Conservation (phyloP, 176 grass and related monocot species). For the Carex parvula region DNA sequence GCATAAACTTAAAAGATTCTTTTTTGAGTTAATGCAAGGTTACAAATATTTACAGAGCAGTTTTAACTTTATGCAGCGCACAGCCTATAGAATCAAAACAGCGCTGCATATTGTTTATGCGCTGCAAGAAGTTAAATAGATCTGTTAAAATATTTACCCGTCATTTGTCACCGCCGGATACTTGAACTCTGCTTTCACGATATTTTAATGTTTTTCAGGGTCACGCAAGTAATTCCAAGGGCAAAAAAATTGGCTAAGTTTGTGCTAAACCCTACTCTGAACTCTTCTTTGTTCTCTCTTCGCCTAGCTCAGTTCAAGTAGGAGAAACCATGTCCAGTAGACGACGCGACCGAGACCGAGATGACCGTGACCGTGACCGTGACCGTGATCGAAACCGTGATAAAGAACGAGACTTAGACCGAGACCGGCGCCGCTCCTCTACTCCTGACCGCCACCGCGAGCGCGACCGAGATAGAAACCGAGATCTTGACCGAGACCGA, state of each 20-base stretch:
- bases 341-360: conserved; percentile 47
- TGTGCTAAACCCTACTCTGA: conserved; percentile 33
- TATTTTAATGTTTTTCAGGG: background rate
- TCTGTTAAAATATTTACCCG: too few species aligned
- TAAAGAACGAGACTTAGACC: conserved; percentile 23
- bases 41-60: too few species aligned
- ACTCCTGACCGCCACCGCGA: conserved; percentile 30
- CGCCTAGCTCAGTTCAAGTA: background rate
- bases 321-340: conserved; percentile 52
- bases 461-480: conserved; percentile 28
- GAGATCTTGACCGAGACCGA: conserved; percentile 23
- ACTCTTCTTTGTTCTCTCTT: background rate
- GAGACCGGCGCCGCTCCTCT: conserved; percentile 21
- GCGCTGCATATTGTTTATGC: too few species aligned
- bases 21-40: too few species aligned
- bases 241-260: background rate
- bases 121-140: too few species aligned
- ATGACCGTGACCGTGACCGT: too few species aligned
- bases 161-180: too few species aligned
- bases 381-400: conserved; percentile 25
- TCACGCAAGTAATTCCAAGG: background rate
- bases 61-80: too few species aligned
- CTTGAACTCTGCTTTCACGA: too few species aligned
- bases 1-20: too few species aligned
- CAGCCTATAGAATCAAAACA: too few species aligned